Percentiles rank a stretch among this genome's conserved stretches.
These are phyloP conservation scores for Dioszegia aurantiaca DNA, from an alignment of 768 basidiomycete species.

Conservation along the genomic window DNA sequence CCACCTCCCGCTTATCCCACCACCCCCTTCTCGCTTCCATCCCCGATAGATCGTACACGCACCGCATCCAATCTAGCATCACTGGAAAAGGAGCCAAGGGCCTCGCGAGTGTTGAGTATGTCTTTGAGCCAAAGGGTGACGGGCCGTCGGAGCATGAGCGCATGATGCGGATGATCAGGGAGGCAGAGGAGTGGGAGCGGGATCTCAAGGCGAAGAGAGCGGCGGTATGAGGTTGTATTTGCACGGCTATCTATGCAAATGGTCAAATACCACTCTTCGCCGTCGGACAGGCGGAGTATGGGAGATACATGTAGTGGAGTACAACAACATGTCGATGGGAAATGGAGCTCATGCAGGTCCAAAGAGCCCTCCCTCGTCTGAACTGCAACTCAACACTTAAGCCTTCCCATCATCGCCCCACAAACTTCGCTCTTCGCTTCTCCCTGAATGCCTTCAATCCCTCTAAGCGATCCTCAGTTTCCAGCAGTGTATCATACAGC, in stretches of 20 bases:
- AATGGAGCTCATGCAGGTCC: too few species aligned
- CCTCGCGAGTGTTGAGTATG: constrained; percentile 45
- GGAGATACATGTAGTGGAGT: too few species aligned
- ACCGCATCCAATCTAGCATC: constrained; percentile 11
- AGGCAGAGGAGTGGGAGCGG: constrained; percentile 41
- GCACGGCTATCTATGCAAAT: too few species aligned
- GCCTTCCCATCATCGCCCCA: constrained; percentile 54
- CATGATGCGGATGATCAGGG: constrained; percentile 19
- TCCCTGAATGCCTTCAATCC: constrained; percentile 82
- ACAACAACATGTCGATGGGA: too few species aligned
- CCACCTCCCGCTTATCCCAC: background rate
- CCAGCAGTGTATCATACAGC: constrained; percentile 75
- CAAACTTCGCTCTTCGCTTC: constrained; percentile 74
- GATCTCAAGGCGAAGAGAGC: background rate
- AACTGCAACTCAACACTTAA: too few species aligned
- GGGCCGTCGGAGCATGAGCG: background rate
- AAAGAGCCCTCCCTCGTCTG: too few species aligned
- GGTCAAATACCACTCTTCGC: too few species aligned
- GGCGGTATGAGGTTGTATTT: background rate
- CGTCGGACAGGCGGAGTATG: too few species aligned
- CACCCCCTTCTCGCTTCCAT: constrained; percentile 8
- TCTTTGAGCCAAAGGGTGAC: constrained; percentile 22
- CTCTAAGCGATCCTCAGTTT: constrained; percentile 72
- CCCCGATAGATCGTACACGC: constrained; percentile 4
- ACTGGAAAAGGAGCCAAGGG: constrained; percentile 19